Conservation (phyloP, 805 yeast species). For the Yamadazyma nakazawae region DNA sequence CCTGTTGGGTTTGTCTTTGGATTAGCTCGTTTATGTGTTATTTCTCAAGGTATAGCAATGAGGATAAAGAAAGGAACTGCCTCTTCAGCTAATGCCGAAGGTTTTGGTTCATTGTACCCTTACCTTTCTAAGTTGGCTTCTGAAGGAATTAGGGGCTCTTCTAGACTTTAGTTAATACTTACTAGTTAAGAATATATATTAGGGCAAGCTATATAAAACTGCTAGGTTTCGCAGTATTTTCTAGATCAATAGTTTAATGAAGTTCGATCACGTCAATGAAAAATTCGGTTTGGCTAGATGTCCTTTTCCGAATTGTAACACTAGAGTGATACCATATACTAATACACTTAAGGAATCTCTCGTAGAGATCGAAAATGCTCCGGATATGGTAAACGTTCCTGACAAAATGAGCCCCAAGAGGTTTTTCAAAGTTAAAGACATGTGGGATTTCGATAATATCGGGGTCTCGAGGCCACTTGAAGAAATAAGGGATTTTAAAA, state of each 20-base stretch:
- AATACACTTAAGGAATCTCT: neutral
- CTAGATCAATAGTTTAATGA: constrained; percentile 2
- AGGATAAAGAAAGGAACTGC: constrained; percentile 51
- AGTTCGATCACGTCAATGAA: constrained; percentile 5
- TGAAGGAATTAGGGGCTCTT: constrained; percentile 12
- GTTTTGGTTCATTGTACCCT: constrained; percentile 34
- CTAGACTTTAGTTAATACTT: constrained; percentile 1
- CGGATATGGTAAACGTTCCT: constrained; percentile 24
- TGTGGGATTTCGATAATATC: constrained; percentile 79
- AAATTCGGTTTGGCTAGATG: constrained; percentile 15
- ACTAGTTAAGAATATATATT: neutral
- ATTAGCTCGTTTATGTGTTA: constrained; percentile 51
- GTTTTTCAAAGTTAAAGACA: constrained; percentile 50
- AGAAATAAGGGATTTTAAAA: constrained; percentile 20
- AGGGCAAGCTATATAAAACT: neutral
- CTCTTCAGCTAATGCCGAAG: constrained; percentile 48
- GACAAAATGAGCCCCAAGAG: neutral
- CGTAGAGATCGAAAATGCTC: constrained; percentile 21
- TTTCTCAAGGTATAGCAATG: constrained; percentile 61
- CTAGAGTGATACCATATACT: constrained; percentile 21
- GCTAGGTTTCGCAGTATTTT: constrained; percentile 3
- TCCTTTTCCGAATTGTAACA: constrained; percentile 23
- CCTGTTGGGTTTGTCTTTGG: constrained; percentile 54
- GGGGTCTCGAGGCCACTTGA: constrained; percentile 58
- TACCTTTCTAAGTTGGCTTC: constrained; percentile 29